Evolutionary conservation across 2,329 filamentous ascomycete genomes (phyloP), one percentile per base, ranked within the genome.

Genomic region (Nectriaceae sp.): DNA sequence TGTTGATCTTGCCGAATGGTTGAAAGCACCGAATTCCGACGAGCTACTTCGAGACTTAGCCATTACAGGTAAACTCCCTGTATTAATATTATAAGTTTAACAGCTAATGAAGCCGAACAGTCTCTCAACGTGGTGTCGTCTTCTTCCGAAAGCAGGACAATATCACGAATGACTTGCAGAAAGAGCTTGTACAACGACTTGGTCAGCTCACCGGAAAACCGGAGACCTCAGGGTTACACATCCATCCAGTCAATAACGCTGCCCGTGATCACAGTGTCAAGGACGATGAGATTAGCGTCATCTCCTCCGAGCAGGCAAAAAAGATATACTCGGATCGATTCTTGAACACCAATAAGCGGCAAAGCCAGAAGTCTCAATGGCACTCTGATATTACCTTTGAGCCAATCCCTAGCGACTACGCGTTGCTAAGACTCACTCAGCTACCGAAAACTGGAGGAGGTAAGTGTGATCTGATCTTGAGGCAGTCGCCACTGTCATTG

Each of bases 51-150:
- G 77, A 2, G 83, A 87, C 54, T 70, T 87, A 1, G 83, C 80
- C 15, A 80, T 85, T 44, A 83, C 79, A 0, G 77, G 80, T 83
- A 66, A 47, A 67, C 53, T 5, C 15, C 13, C 10, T n/a, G n/a
- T n/a, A n/a, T n/a, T n/a, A n/a, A n/a, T n/a, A n/a, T n/a, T n/a
- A n/a, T n/a, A n/a, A n/a, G n/a, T n/a, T n/a, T n/a, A n/a, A n/a
- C n/a, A n/a, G n/a, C n/a, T n/a, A n/a, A n/a, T n/a, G n/a, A n/a
- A n/a, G n/a, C n/a, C n/a, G n/a, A n/a, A 43, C 10, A 84, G 81
- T 85, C 53, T 84, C 83, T 1, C 76, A 80, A 53, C 75, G 84
- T 13, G 82, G 82, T 2, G 83, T 87, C 2, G 82, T 87, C 35
- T 85, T 87, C 66, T 83, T 87, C 64, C 78, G 83, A 13, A 72